Percentiles rank a stretch among this genome's conserved stretches.
Evolutionary conservation across 108 stramenopile genomes (phyloP).

Genomic region (Discostella pseudostelligera): DNA sequence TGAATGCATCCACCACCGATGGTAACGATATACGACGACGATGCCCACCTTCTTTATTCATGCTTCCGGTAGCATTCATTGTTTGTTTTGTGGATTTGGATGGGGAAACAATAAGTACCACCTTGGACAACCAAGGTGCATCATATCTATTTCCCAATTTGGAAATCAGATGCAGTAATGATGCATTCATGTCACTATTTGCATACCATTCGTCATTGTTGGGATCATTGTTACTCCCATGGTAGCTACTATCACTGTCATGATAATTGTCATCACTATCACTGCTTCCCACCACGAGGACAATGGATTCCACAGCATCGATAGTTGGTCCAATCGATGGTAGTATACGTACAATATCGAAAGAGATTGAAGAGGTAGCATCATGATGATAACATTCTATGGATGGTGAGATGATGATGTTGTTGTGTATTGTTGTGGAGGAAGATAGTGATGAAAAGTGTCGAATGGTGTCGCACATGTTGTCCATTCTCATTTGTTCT

Average conservation of each 20-base stretch:
- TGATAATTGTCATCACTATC: too few relatives aligned
- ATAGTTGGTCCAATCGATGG: conserved; percentile 49
- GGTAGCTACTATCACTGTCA: too few relatives aligned
- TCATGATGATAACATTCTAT: conserved; percentile 32
- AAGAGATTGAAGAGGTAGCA: conserved; percentile 21
- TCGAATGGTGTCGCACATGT: conserved; percentile 31
- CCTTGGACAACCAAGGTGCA: conserved; percentile 80
- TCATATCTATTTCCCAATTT: conserved; percentile 43
- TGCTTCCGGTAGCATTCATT: too few relatives aligned
- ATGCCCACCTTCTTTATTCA: too few relatives aligned
- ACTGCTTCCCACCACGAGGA: conserved; percentile 57
- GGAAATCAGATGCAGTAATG: conserved; percentile 54
- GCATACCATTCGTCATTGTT: conserved; percentile 58
- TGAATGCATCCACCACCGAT: conserved; percentile 34
- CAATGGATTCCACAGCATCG: conserved; percentile 66
- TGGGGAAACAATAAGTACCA: conserved; percentile 69
- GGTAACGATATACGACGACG: background rate
- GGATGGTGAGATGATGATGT: conserved; percentile 41
- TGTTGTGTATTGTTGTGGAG: background rate
- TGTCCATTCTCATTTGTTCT: too few relatives aligned
- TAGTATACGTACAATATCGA: conserved; percentile 56
- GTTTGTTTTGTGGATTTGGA: background rate
- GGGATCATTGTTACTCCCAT: too few relatives aligned
- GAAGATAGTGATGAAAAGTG: background rate
- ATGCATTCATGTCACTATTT: conserved; percentile 48